Base-by-base conservation (phyloP, 2,329 filamentous ascomycete species). In the Tolypocladium endophyticum region DNA sequence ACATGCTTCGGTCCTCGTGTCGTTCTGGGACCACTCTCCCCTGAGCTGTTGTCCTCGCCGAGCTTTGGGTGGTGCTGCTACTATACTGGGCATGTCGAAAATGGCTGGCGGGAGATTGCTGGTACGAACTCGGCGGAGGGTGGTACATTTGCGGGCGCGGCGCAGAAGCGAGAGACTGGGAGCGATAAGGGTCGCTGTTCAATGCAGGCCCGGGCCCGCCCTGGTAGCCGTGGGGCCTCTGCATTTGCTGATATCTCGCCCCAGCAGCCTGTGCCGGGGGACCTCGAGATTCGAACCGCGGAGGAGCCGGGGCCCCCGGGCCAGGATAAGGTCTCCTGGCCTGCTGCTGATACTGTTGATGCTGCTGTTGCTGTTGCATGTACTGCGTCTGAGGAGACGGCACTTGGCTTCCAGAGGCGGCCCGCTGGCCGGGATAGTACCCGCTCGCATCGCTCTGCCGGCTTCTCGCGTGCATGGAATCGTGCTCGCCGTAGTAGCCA, bases 1-100 rank as follows among this genome's bases (percentile, higher is more conserved):
- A 96, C 94, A 97, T 97, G 63, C 94, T 87, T 60, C 94, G 85
- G 73, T 97, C 93, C 68, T 95, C 90, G 62, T 92, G 89, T 58
- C 93, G 86, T 70, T 97, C 92, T 1, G 94, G 94, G 11, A 99
- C 92, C 41, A 94, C 81, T 62, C 94, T 85, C 38, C 94, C 94
- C 72, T 97, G 92, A 11, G 92, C 90, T 3, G 94, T 99, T 56
- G 91, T 96, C 62, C 88, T 83, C 2, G 91, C 87, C 66, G 85
- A 82, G 59, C 82, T 79, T 63, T 76, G 77, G 65, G 86, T 84
- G 69, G 90, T 66, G 16, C 25, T 84, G 69, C 90, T 66, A 8
- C 25, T 50, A 60, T 75, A 93, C 36, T 86, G 88, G 61, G 88
- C 86, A 65, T 92, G 88, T 59, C 92, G 87, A 69, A 92, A 92